Evolutionary conservation across 805 yeast species (phyloP).

Genomic region (Zygosaccharomyces rouxii): DNA sequence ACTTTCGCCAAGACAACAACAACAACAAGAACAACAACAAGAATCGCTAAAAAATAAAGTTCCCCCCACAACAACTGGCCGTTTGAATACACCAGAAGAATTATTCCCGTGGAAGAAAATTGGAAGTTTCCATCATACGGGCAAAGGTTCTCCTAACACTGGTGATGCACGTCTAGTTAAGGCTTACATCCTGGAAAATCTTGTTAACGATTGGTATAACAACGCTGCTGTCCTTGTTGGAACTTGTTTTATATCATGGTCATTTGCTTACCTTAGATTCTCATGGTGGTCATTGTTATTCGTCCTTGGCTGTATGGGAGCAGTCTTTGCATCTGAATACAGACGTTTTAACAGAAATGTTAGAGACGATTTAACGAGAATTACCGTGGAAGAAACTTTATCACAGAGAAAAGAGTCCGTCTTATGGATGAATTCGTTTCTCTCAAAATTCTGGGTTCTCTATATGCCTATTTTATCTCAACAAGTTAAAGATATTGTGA

Average conservation of each 20-base stretch:
- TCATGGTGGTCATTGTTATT: slow-evolving; percentile 60
- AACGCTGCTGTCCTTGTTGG: slow-evolving; percentile 62
- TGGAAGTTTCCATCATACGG: slow-evolving; percentile 29
- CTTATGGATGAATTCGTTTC: slow-evolving; percentile 74
- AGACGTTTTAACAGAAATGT: slow-evolving; percentile 71
- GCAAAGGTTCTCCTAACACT: slow-evolving; percentile 14
- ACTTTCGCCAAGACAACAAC: neutral
- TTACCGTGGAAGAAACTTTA: slow-evolving; percentile 56
- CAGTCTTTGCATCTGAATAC: slow-evolving; percentile 68
- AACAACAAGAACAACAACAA: too few species aligned
- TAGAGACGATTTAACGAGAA: slow-evolving; percentile 70
- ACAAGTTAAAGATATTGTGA: slow-evolving; percentile 66
- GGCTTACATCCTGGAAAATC: slow-evolving; percentile 61
- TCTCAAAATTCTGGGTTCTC: slow-evolving; percentile 81
- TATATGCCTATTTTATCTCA: slow-evolving; percentile 83
- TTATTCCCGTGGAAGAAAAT: slow-evolving; percentile 38
- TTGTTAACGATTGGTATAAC: slow-evolving; percentile 68
- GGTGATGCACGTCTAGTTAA: slow-evolving; percentile 41
- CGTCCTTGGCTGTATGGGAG: slow-evolving; percentile 55
- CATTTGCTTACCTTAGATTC: slow-evolving; percentile 56
- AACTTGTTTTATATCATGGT: slow-evolving; percentile 70
- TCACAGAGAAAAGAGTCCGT: slow-evolving; percentile 66
- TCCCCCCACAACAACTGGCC: neutral
- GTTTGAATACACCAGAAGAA: slow-evolving; percentile 7
- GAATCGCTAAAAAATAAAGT: neutral